Evolutionary conservation across 2,329 filamentous ascomycete species (phyloP).

Genomic region (Plenodomus tracheiphilus): DNA sequence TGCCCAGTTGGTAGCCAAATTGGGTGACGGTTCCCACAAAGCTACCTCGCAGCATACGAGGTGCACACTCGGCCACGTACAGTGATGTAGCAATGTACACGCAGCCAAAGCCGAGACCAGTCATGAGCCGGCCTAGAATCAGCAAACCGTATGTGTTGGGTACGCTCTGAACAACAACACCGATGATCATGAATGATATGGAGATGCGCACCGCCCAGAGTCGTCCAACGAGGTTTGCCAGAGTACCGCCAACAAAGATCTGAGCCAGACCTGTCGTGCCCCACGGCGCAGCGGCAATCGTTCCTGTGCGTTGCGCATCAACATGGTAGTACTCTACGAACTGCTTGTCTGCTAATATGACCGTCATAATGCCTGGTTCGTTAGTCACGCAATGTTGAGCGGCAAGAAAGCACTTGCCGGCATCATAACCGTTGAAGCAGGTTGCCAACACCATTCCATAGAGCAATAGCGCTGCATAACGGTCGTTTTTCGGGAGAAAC

Average conservation of each 20-base stretch:
- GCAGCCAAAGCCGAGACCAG: slow-evolving; percentile 8
- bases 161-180: slow-evolving; percentile 4
- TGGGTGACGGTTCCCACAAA: slow-evolving; percentile 4
- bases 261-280: slow-evolving; percentile 5
- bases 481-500: slow-evolving; percentile 6
- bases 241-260: slow-evolving; percentile 7
- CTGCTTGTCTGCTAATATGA: slow-evolving; percentile 5
- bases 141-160: slow-evolving; percentile 9
- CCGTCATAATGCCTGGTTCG: slow-evolving; percentile 7
- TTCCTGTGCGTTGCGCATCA: slow-evolving; percentile 3
- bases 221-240: slow-evolving; percentile 1
- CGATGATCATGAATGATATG: slow-evolving; percentile 2
- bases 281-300: slow-evolving; percentile 4
- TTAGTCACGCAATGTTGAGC: neutral
- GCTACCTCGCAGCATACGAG: slow-evolving; percentile 2
- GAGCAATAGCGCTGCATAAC: slow-evolving; percentile 8
- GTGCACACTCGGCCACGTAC: slow-evolving; percentile 3
- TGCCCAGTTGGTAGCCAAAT: slow-evolving; percentile 6
- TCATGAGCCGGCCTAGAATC: slow-evolving; percentile 4
- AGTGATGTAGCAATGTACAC: slow-evolving; percentile 8
- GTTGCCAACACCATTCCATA: slow-evolving; percentile 11
- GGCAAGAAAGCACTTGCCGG: neutral
- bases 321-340: slow-evolving; percentile 7
- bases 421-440: slow-evolving; percentile 11
- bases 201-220: slow-evolving; percentile 7